Conservation (phyloP, 306 rosid genomes). For the Trifolium pratense region DNA sequence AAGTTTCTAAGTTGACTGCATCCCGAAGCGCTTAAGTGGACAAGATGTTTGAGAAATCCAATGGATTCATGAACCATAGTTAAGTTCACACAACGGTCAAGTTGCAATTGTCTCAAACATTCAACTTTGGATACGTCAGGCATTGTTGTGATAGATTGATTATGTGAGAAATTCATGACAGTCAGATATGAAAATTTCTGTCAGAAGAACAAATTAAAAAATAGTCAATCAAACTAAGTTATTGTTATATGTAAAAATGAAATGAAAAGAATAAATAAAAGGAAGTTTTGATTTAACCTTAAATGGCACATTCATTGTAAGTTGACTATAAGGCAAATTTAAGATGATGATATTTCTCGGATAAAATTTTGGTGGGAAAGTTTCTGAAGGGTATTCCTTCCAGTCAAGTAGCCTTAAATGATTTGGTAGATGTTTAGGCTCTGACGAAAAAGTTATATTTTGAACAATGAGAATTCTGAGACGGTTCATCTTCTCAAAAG, state of each 20-base stretch:
- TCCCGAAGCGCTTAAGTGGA: neutral
- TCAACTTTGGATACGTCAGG: neutral
- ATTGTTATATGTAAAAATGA: neutral
- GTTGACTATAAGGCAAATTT: neutral
- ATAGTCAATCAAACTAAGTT: neutral
- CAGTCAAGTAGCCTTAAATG: constrained; percentile 34
- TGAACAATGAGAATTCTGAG: constrained; percentile 40
- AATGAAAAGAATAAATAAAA: neutral
- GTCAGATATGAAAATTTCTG: neutral
- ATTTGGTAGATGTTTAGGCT: constrained; percentile 36
- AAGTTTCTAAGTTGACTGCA: constrained; percentile 7
- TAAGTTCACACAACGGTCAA: neutral
- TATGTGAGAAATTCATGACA: neutral
- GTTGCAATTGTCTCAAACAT: neutral
- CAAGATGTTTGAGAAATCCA: constrained; percentile 19
- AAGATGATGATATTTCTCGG: neutral
- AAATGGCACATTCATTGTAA: constrained; percentile 2
- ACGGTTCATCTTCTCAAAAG: constrained; percentile 23
- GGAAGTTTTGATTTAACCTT: neutral
- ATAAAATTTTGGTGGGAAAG: constrained; percentile 29
- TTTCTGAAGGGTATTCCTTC: constrained; percentile 18
- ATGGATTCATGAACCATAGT: constrained; percentile 16
- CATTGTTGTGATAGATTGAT: neutral
- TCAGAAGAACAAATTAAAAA: neutral
- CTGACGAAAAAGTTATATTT: neutral